Conservation (phyloP, 495 filamentous ascomycete genomes). For the Melanomma pulvis-pyrius region DNA sequence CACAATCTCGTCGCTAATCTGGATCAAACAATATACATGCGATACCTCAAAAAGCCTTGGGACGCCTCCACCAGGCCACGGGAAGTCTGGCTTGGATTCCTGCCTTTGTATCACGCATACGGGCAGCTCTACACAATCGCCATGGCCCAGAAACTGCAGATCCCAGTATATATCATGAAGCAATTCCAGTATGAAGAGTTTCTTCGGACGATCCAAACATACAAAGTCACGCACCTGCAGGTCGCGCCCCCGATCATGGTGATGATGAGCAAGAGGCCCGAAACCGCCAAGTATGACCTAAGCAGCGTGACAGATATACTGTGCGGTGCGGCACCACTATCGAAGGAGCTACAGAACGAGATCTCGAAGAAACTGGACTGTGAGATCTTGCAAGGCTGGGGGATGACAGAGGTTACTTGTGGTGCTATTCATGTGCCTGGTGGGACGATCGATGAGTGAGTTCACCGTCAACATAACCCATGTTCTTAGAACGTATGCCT, state of each 20-base stretch:
- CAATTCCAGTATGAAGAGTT: constrained; percentile 44
- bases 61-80: constrained; percentile 35
- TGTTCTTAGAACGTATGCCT: constrained; percentile 1
- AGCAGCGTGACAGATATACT: constrained; percentile 43
- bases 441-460: constrained; percentile 39
- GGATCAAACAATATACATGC: constrained; percentile 41
- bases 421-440: constrained; percentile 39
- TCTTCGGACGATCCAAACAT: constrained; percentile 40
- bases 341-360: constrained; percentile 43
- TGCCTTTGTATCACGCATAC: constrained; percentile 47
- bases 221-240: constrained; percentile 44
- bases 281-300: constrained; percentile 45
- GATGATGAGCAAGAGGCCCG: constrained; percentile 45
- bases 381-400: constrained; percentile 44
- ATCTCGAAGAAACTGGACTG: constrained; percentile 36
- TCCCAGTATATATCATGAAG: constrained; percentile 46
- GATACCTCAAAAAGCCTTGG: constrained; percentile 42
- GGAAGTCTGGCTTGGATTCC: constrained; percentile 44
- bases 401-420: constrained; percentile 47
- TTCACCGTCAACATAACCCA: neutral
- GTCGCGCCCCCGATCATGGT: constrained; percentile 45
- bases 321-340: constrained; percentile 45
- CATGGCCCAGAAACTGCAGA: constrained; percentile 40
- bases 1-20: constrained; percentile 45
- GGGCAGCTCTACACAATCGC: constrained; percentile 44